Evolutionary conservation across 139 green algal genomes (phyloP), one percentile per base, ranked within the genome.

Genomic region (Chlorella sp.): DNA sequence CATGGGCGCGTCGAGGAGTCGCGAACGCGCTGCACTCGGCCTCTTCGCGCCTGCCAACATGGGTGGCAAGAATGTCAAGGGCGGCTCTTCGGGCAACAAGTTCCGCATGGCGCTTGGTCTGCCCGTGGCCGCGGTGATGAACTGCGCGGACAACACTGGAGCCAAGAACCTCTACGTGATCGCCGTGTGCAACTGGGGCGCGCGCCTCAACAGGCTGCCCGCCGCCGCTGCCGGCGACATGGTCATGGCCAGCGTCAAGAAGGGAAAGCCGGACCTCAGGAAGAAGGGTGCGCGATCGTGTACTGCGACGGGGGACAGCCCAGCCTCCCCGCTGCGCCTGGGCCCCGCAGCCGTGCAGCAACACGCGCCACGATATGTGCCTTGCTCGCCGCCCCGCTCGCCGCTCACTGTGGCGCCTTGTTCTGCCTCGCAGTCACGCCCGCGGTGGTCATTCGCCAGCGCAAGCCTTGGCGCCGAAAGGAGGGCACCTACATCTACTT

Each of bases 141-240:
- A 99, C 87, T 99, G 96, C 85, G 96, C 96, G 31, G 96, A 99
- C 87, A 98, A 98, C 87, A 95, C 91, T 0, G 93, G 94, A 36
- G 96, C 92, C 60, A 99, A 99, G 92, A 99, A 99, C 92, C 87
- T 99, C 75, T 99, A 99, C 88, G 87, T 99, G 75, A 99, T 99
- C 75, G 88, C 92, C 5, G 96, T 98, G 33, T 80, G 84, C 49
- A 91, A 91, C 69, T 97, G 88, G 88, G 94, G 96, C 59, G 87
- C 93, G 26, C 87, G 95, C 62, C 88, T 99, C 34, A 99, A 99
- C 88, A 88, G 94, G 59, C 86, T 99, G 86, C 96, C 96, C 14
- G 76, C 88, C 61, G 96, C 89, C 36, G 85, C 80, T 34, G 78
- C 78, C 68, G 96, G 96, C 31, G 93, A 98, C 88, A 99, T 99